Evolutionary conservation across 202 grass and related monocot genomes (phyloP), one percentile per base, ranked within the genome.

Genomic region (Hordeum pubiflorum): DNA sequence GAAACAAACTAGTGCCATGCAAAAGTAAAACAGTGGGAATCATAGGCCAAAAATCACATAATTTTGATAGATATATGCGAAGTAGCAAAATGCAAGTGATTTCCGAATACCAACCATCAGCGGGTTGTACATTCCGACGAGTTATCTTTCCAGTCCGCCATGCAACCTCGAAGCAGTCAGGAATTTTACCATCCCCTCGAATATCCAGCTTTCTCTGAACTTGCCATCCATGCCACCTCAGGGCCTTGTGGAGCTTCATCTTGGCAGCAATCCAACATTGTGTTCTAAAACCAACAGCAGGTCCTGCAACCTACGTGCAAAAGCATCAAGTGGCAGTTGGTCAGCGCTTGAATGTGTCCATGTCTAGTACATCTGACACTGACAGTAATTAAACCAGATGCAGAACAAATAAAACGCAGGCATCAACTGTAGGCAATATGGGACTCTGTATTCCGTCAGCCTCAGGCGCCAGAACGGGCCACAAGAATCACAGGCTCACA

Each of bases 221-320:
- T 67, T 89, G 71, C 86, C 83, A 83, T 72, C 88, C 83, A 1
- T 88, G 87, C 31, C 57, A 83, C 74, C 72, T 93, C 59, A 91
- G 59, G 37, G 83, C 84, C 74, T 83, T 97, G 15, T 2, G 55
- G 6, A 90, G 44, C 64, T 67, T 89, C 75, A 87, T 10, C 34
- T 89, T 93, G 73, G 75, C 79, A 76, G 80, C 26, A 57, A 88
- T 82, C 74, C 74, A 97, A 79, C 82, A 84, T 69, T 81, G 79
- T 0, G 23, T 72, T 74, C 77, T 76, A 69, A 84, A 84, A 72
- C 50, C 76, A 32, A 46, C 32, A 64, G 75, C 55, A 34, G 55
- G 68, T 64, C 59, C 31, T 73, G 65, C 20, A 72, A 84, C 87
- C 87, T 90, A 77, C 9, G 50, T 77, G 27, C 80, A 40, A 59